phyloP scores from a whole-genome alignment of 1,284 basidiomycete genomes.

The Trametes hirsuta region DNA sequence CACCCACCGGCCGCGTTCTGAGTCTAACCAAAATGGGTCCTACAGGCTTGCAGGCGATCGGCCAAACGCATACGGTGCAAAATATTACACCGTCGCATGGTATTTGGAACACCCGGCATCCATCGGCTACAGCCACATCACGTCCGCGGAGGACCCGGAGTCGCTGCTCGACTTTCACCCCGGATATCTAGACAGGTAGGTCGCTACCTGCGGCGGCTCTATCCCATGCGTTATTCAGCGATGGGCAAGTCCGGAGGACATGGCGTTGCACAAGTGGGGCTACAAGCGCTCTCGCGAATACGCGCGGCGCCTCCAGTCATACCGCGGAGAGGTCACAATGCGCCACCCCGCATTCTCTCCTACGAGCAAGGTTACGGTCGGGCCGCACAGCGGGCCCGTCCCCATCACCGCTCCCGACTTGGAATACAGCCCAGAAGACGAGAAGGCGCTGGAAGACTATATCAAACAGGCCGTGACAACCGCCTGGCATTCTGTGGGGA shows the following conservation, averaged over 20 bases:
- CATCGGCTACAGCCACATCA: slow-evolving; percentile 26
- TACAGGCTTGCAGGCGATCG: slow-evolving; percentile 35
- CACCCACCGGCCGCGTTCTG: neutral
- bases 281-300: slow-evolving; percentile 42
- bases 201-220: neutral
- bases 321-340: slow-evolving; percentile 37
- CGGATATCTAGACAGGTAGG: slow-evolving; percentile 25
- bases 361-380: slow-evolving; percentile 19
- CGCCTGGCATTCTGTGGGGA: slow-evolving; percentile 33
- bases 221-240: neutral
- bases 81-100: slow-evolving; percentile 38
- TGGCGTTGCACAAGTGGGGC: slow-evolving; percentile 46
- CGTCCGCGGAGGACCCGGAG: slow-evolving; percentile 20
- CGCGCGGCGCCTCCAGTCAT: slow-evolving; percentile 39
- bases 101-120: slow-evolving; percentile 32
- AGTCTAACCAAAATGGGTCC: neutral
- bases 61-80: slow-evolving; percentile 28
- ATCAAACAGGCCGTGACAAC: slow-evolving; percentile 37
- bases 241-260: slow-evolving; percentile 23
- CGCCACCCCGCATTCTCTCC: slow-evolving; percentile 36
- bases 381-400: slow-evolving; percentile 15
- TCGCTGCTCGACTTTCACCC: slow-evolving; percentile 28
- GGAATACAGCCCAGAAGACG: slow-evolving; percentile 62
- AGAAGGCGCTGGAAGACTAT: slow-evolving; percentile 67
- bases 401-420: slow-evolving; percentile 41